Evolutionary conservation across 495 filamentous ascomycete species (phyloP), one percentile per base, ranked within the genome.

Genomic region (Cenococcum geophilum): DNA sequence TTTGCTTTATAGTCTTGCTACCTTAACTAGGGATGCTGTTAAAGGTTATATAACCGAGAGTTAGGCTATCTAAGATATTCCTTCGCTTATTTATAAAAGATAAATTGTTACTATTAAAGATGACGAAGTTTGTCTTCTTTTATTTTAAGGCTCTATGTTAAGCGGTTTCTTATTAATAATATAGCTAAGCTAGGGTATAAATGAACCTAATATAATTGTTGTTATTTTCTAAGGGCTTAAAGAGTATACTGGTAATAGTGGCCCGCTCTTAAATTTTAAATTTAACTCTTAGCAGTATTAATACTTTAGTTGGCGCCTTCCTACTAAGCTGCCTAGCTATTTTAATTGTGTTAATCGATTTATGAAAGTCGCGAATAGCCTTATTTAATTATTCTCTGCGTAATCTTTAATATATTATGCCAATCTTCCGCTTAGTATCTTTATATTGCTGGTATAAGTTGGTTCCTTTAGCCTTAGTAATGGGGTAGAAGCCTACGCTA

Each of bases 321-420:
- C n/a, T n/a, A n/a, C n/a, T n/a, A n/a, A n/a, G n/a, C n/a, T n/a
- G n/a, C n/a, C n/a, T n/a, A n/a, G n/a, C n/a, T n/a, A n/a, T n/a
- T n/a, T n/a, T n/a, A n/a, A n/a, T n/a, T n/a, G n/a, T 66, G 51
- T 66, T 43, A 51, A 66, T 49, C 5, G 59, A 54, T 23, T 58
- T 25, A 36, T 66, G 54, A 23, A 66, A 65, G 22, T 60, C 50
- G 37, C 55, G 58, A 65, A 65, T 65, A 32, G 48, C 62, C 20
- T 50, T 23, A 57, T 37, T 53, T 14, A 65, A 32, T 45, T 51
- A 25, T 43, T 49, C n/a, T 52, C 40, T 22, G 22, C 48, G 27
- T 23, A 65, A 32, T 57, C 51, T 48, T 36, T 57, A 23, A 47
- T 55, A 60, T 43, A 18, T 66, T 56, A 35, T 53, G 35, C n/a